Conservation (phyloP, 441 rosid species). For the Eruca vesicaria region DNA sequence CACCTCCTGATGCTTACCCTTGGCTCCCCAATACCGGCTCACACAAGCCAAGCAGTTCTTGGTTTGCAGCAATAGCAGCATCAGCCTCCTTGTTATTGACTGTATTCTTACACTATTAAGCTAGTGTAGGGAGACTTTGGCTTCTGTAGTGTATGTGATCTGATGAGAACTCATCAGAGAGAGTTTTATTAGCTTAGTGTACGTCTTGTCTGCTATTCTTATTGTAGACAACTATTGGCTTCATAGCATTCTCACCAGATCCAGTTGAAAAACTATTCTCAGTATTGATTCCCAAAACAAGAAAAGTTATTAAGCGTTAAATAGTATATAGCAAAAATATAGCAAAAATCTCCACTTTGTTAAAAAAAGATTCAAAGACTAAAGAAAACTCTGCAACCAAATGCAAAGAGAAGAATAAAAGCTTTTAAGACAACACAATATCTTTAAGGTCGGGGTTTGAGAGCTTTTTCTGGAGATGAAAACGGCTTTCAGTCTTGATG, state of each 20-base stretch:
- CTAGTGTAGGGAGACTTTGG: slow-evolving; percentile 7
- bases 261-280: too few species aligned
- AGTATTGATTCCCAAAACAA: too few species aligned
- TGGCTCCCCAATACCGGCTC: slow-evolving; percentile 51
- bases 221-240: too few species aligned
- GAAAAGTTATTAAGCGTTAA: neutral
- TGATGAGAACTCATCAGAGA: neutral
- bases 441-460: slow-evolving; percentile 1
- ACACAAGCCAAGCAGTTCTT: slow-evolving; percentile 23
- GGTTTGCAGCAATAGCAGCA: slow-evolving; percentile 36
- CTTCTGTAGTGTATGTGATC: neutral
- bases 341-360: slow-evolving; percentile 21
- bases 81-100: slow-evolving; percentile 36
- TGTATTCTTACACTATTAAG: neutral
- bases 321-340: slow-evolving; percentile 14
- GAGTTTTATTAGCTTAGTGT: too few species aligned
- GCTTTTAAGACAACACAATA: slow-evolving; percentile 8
- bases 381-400: slow-evolving; percentile 13
- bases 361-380: slow-evolving; percentile 13
- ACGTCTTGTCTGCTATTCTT: too few species aligned
- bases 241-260: neutral
- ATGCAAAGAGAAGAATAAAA: neutral
- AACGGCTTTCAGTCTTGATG: neutral
- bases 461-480: slow-evolving; percentile 8
- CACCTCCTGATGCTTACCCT: slow-evolving; percentile 73